phyloP scores from a whole-genome alignment of 2,329 filamentous ascomycete genomes.

The Cladophialophora bantiana region DNA sequence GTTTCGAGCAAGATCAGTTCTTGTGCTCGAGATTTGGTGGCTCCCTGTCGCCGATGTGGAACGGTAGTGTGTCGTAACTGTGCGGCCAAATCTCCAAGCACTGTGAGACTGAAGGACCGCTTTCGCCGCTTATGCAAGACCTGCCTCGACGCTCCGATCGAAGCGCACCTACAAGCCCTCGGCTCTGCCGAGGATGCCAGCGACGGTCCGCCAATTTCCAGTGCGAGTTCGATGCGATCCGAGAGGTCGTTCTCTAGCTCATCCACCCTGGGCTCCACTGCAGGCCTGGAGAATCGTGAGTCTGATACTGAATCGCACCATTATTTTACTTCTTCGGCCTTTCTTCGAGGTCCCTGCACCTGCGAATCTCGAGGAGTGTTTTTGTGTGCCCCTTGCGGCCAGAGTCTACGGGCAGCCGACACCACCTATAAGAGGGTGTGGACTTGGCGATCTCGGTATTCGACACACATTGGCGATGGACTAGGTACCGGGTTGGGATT shows the following conservation, averaged over 20 bases:
- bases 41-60: slow-evolving; percentile 78
- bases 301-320: slow-evolving; percentile 7
- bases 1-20: slow-evolving; percentile 72
- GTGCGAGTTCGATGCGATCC: slow-evolving; percentile 38
- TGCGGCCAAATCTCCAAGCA: slow-evolving; percentile 79
- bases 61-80: slow-evolving; percentile 88
- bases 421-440: slow-evolving; percentile 73
- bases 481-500: slow-evolving; percentile 88
- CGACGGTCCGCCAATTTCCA: slow-evolving; percentile 28
- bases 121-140: slow-evolving; percentile 81
- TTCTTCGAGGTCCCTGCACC: slow-evolving; percentile 63
- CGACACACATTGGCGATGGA: slow-evolving; percentile 75
- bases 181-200: slow-evolving; percentile 8
- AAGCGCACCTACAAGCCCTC: slow-evolving; percentile 51
- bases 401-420: slow-evolving; percentile 66
- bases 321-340: slow-evolving; percentile 56
- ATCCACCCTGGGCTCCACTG: slow-evolving; percentile 24
- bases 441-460: slow-evolving; percentile 88
- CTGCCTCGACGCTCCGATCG: slow-evolving; percentile 75
- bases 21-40: slow-evolving; percentile 88
- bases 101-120: slow-evolving; percentile 71
- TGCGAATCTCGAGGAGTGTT: slow-evolving; percentile 69
- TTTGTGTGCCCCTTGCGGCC: slow-evolving; percentile 85
- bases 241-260: slow-evolving; percentile 33
- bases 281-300: slow-evolving; percentile 16